Percentiles rank a stretch among this genome's conserved stretches.
These are phyloP conservation scores for Salix viminalis DNA, from an alignment of 345 rosid genomes.

Conservation along the genomic window DNA sequence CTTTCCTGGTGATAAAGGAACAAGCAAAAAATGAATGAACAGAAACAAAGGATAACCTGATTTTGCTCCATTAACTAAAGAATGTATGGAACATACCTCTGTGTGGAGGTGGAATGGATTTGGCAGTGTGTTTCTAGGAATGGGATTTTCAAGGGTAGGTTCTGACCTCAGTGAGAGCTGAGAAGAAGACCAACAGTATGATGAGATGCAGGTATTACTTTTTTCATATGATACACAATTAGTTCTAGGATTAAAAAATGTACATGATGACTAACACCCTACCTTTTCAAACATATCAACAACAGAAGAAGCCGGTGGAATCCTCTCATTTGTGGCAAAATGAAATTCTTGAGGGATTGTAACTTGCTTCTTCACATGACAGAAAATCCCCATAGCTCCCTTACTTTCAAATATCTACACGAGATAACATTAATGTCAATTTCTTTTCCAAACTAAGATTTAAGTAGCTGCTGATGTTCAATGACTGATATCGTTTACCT, in stretches of 20 bases:
- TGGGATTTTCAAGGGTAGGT: constrained; percentile 45
- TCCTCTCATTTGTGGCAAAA: constrained; percentile 80
- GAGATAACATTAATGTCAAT: neutral
- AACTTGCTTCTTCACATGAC: constrained; percentile 65
- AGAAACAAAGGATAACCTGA: neutral
- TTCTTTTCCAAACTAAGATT: neutral
- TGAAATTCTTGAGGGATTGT: constrained; percentile 89
- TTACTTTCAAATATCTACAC: constrained; percentile 89
- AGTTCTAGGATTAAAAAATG: neutral
- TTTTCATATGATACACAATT: neutral
- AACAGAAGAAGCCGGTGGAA: constrained; percentile 52
- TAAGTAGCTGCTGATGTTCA: neutral
- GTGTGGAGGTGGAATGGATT: constrained; percentile 88
- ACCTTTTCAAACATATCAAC: constrained; percentile 85
- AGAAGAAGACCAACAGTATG: neutral
- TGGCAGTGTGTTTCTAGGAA: constrained; percentile 72
- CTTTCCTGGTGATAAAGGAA: constrained; percentile 55
- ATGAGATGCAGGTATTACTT: neutral
- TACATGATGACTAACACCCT: neutral
- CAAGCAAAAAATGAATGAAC: neutral
- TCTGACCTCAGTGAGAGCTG: constrained; percentile 89
- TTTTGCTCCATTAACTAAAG: neutral
- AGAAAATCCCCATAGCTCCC: constrained; percentile 83
- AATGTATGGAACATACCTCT: constrained; percentile 48
- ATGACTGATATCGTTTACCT: constrained; percentile 40